Conservation (phyloP, 208 protist species). For the Leishmania tropica region DNA sequence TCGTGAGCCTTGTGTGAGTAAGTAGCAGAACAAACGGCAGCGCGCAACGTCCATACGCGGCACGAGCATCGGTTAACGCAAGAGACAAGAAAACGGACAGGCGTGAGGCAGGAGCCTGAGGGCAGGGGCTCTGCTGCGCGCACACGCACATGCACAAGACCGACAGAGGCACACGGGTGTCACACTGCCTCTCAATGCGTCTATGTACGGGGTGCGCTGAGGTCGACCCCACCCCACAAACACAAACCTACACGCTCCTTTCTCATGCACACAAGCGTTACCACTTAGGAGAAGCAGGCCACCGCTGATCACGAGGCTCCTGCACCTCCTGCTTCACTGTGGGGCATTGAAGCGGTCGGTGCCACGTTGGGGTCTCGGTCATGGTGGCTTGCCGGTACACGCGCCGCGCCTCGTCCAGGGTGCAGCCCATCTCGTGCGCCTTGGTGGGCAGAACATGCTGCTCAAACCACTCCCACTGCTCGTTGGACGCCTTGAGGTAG, state of each 20-base stretch:
- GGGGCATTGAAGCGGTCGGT: slow-evolving; percentile 70
- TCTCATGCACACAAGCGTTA: slow-evolving; percentile 17
- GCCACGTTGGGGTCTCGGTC: slow-evolving; percentile 72
- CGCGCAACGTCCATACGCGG: background rate
- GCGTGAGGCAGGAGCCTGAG: background rate
- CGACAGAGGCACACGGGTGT: background rate
- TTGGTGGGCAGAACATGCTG: slow-evolving; percentile 65
- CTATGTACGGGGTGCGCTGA: background rate
- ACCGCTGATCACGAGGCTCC: slow-evolving; percentile 89
- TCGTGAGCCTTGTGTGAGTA: background rate
- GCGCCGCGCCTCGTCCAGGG: slow-evolving; percentile 53
- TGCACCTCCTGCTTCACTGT: slow-evolving; percentile 65
- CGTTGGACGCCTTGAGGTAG: slow-evolving; percentile 42
- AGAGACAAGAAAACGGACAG: background rate
- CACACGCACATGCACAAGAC: background rate
- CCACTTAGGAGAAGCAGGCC: slow-evolving; percentile 91
- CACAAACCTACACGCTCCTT: background rate
- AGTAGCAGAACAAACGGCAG: background rate
- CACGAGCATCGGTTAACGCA: background rate
- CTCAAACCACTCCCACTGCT: slow-evolving; percentile 83
- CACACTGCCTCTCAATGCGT: background rate
- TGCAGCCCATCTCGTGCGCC: slow-evolving; percentile 59
- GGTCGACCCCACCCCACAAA: background rate
- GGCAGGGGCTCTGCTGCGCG: background rate
- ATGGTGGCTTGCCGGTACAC: slow-evolving; percentile 57